These are phyloP conservation scores for Clohesyomyces aquaticus DNA, from an alignment of 495 filamentous ascomycete genomes.

Conservation along the genomic window DNA sequence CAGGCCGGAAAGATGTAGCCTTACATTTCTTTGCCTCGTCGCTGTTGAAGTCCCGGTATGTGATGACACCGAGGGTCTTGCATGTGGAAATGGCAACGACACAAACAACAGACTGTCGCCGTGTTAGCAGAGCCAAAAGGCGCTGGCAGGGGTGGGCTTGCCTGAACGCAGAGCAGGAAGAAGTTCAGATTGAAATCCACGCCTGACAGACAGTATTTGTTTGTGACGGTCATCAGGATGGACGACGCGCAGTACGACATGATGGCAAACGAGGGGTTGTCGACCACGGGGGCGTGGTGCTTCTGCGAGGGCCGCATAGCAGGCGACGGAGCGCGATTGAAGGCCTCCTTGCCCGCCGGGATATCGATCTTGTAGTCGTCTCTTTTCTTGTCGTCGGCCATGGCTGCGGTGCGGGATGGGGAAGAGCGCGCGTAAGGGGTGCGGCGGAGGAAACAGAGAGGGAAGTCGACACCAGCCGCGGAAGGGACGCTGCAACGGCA, in stretches of 20 bases:
- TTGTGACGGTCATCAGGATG: constrained; percentile 98
- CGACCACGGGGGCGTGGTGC: constrained; percentile 51
- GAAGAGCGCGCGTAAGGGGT: constrained; percentile 25
- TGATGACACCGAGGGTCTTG: constrained; percentile 83
- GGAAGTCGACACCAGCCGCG: constrained; percentile 20
- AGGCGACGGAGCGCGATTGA: constrained; percentile 49
- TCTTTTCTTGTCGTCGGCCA: constrained; percentile 83
- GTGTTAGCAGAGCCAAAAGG: constrained; percentile 23
- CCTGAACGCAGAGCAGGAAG: constrained; percentile 89
- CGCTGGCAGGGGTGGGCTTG: constrained; percentile 51
- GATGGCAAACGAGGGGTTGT: constrained; percentile 78
- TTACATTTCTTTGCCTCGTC: constrained; percentile 92
- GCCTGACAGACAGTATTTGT: constrained; percentile 97
- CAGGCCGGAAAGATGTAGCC: constrained; percentile 36
- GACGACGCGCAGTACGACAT: constrained; percentile 90
- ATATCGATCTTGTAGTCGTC: constrained; percentile 53
- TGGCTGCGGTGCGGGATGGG: constrained; percentile 41
- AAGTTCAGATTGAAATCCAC: constrained; percentile 94
- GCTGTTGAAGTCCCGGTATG: constrained; percentile 84
- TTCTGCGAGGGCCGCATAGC: constrained; percentile 45
- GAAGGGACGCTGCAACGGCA: constrained; percentile 8
- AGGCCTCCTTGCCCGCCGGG: constrained; percentile 63
- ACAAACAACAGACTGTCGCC: constrained; percentile 80
- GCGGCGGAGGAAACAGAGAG: constrained; percentile 2
- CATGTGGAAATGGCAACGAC: constrained; percentile 82